Percentiles rank a stretch among this genome's conserved stretches.
Conservation (phyloP, 768 basidiomycete species). For the Candolleomyces efflorescens region DNA sequence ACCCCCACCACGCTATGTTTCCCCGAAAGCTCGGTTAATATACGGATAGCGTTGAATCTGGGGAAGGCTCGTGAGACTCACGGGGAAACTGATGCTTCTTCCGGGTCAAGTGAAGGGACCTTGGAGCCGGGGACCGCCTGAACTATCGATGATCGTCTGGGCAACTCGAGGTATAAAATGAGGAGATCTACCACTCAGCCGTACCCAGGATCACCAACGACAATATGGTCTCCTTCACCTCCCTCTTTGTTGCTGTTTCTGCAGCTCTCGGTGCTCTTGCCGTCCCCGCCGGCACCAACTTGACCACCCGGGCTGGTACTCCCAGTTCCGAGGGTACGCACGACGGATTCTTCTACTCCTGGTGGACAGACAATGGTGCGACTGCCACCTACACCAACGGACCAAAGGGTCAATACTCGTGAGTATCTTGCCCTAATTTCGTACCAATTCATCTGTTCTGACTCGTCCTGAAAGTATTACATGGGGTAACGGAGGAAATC, state of each 20-base stretch:
- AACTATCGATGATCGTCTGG: too few relatives aligned
- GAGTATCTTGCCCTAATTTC: not conserved
- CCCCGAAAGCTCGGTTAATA: not conserved
- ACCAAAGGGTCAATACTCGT: slow-evolving; percentile 7
- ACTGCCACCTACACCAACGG: slow-evolving; percentile 28
- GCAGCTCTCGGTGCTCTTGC: slow-evolving; percentile 16
- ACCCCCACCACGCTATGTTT: too few relatives aligned
- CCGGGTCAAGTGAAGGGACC: too few relatives aligned
- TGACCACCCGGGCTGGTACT: slow-evolving; percentile 14
- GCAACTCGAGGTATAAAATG: not conserved
- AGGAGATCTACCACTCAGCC: not conserved
- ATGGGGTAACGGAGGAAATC: slow-evolving; percentile 27
- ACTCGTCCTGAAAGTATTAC: slow-evolving; percentile 14
- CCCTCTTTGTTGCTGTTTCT: not conserved
- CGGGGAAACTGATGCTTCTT: not conserved
- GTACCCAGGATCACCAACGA: not conserved
- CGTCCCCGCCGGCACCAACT: slow-evolving; percentile 12
- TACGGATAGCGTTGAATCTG: not conserved
- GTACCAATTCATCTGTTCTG: not conserved
- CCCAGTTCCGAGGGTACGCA: slow-evolving; percentile 25
- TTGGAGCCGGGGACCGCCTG: too few relatives aligned
- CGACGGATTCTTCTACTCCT: slow-evolving; percentile 34
- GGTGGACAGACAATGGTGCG: slow-evolving; percentile 29
- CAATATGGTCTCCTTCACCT: not conserved
- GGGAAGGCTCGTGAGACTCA: not conserved